phyloP scores from a whole-genome alignment of 2,329 filamentous ascomycete genomes.

The Lecanicillium sp. region DNA sequence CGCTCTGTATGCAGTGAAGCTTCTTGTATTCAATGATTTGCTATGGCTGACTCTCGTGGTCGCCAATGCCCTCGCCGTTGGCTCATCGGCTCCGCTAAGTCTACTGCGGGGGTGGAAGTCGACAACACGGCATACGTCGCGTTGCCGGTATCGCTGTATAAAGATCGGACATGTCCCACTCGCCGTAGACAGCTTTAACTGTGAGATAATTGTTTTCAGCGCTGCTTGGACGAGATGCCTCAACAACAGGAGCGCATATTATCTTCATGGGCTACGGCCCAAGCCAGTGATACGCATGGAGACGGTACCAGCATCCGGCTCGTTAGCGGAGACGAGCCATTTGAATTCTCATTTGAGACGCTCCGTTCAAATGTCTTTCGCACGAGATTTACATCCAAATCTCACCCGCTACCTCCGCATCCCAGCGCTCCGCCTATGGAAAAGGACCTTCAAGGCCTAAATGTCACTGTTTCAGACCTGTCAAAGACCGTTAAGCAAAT shows the following conservation, averaged over 20 bases:
- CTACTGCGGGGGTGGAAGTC: no score
- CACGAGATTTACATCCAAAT: slow-evolving; percentile 54
- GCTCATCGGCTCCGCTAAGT: no score
- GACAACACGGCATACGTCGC: no score
- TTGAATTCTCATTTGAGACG: slow-evolving; percentile 55
- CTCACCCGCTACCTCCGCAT: slow-evolving; percentile 56
- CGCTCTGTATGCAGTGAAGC: background rate
- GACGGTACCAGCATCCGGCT: slow-evolving; percentile 11
- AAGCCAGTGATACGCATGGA: slow-evolving; percentile 18
- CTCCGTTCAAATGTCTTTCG: slow-evolving; percentile 56
- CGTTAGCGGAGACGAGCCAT: slow-evolving; percentile 24
- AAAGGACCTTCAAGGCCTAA: slow-evolving; percentile 20
- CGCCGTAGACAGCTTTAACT: no score
- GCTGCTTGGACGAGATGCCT: slow-evolving; percentile 1
- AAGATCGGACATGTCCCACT: no score
- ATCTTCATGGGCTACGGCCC: slow-evolving; percentile 19
- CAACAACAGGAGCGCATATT: slow-evolving; percentile 9
- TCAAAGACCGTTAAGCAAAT: slow-evolving; percentile 30
- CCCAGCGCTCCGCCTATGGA: slow-evolving; percentile 46
- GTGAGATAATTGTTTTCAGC: no score
- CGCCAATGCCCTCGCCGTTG: no score
- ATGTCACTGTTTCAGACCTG: slow-evolving; percentile 22
- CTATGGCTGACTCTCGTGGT: background rate
- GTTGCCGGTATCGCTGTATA: no score
- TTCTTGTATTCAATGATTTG: slow-evolving; percentile 1